Conservation (phyloP, 139 green algal genomes). For the Chlamydomonas eustigma region DNA sequence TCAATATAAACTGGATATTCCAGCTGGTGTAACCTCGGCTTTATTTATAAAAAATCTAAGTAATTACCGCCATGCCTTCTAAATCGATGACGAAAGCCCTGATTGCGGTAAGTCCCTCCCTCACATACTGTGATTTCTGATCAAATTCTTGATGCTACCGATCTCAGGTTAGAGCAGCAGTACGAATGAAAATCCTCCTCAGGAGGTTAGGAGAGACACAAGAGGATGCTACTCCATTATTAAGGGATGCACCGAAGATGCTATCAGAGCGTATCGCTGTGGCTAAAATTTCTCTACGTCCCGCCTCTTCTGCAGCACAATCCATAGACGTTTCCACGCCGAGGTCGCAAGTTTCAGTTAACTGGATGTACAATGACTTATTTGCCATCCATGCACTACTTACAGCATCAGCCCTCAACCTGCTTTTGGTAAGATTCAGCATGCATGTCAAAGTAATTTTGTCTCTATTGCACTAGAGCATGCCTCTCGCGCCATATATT, state of each 20-base stretch:
- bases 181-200: not conserved
- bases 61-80: too few relatives aligned
- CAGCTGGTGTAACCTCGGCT: too few relatives aligned
- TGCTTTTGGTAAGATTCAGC: not conserved
- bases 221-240: not conserved
- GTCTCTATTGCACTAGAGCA: not conserved
- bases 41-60: too few relatives aligned
- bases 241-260: too few relatives aligned
- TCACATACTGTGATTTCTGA: too few relatives aligned
- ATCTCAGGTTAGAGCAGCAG: not conserved
- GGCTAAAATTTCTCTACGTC: not conserved
- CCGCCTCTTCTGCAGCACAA: too few relatives aligned
- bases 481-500: not conserved
- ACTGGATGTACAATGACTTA: not conserved
- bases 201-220: not conserved
- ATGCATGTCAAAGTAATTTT: not conserved
- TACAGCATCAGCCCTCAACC: not conserved
- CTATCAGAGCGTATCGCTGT: not conserved
- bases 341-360: too few relatives aligned
- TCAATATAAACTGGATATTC: too few relatives aligned
- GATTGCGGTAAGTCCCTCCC: too few relatives aligned
- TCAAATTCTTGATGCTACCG: too few relatives aligned
- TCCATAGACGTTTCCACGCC: too few relatives aligned
- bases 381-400: not conserved
- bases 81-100: too few relatives aligned